These are phyloP conservation scores for Schwanniomyces pseudopolymorphus DNA, from an alignment of 805 yeast species.

Conservation along the genomic window DNA sequence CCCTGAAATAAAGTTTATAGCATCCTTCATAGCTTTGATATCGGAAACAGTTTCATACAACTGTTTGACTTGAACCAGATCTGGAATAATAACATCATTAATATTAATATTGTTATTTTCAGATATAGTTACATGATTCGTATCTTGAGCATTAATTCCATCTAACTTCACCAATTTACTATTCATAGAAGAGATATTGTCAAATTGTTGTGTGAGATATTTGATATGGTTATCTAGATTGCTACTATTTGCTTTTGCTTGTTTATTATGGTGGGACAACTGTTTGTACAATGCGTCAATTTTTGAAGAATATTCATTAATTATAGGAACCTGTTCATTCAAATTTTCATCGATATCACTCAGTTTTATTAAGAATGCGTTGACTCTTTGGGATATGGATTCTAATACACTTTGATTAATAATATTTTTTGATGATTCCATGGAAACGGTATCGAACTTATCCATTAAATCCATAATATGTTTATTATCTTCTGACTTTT, in stretches of 20 bases:
- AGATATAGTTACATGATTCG: conserved; percentile 15
- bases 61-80: conserved; percentile 51
- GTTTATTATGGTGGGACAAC: conserved; percentile 32
- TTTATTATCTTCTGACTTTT: background rate
- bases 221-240: conserved; percentile 29
- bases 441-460: conserved; percentile 10
- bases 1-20: conserved; percentile 56
- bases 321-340: conserved; percentile 10
- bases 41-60: conserved; percentile 62
- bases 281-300: conserved; percentile 30
- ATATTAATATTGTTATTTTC: conserved; percentile 15
- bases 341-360: conserved; percentile 1
- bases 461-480: conserved; percentile 17
- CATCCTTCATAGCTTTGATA: conserved; percentile 70
- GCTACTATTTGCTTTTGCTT: conserved; percentile 34
- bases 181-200: conserved; percentile 21
- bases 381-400: conserved; percentile 16
- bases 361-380: conserved; percentile 3
- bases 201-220: conserved; percentile 27
- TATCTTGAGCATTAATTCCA: conserved; percentile 19
- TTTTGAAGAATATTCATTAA: conserved; percentile 17
- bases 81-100: conserved; percentile 40
- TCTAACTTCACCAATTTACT: conserved; percentile 23
- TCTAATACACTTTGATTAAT: conserved; percentile 5
- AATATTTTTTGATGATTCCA: background rate